Evolutionary conservation across 2,329 filamentous ascomycete genomes (phyloP), one percentile per base, ranked within the genome.

Genomic region (Colletotrichum gloeosporioides): DNA sequence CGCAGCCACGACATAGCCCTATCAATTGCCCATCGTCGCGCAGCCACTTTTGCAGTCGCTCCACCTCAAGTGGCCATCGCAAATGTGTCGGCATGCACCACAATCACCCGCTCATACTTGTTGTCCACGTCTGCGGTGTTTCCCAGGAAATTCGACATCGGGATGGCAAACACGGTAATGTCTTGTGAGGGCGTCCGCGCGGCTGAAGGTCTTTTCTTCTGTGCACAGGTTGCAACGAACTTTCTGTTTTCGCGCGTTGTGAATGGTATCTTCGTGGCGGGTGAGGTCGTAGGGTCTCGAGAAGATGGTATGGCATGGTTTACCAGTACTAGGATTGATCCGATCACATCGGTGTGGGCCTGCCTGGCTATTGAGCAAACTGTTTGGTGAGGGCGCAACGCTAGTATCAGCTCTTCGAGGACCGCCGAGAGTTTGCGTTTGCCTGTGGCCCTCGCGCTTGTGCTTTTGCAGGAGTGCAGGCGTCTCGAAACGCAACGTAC

Each of bases 231-330:
- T 93, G 85, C 97, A 99, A 61, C 95, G 93, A 9, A 98, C 96
- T 88, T 99, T 99, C 84, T 96, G 93, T 89, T 98, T 98, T 81
- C 95, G 93, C 2, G 93, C 93, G 80, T 98, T 98, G 90, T 99
- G 97, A 78, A 99, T 99, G 0, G 97, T 99, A 79, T 98, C 96
- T 84, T 99, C 97, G 83, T 99, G 97, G 27, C 97, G 91, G 0
- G 97, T 99, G 69, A 99, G 90, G 85, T 99, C 97, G 88, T 99
- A 99, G 2, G 97, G 97, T 25, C 97, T 90, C 1, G 96, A 98
- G 85, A 99, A 99, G 70, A 98, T 90, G 0, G 96, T 98, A 83
- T 95, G 96, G 90, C 97, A 99, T 0, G 96, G 94, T 87, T 98
- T 98, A 78, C 95, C 95, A 0, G 97, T 99, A 78, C 95, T 96